Evolutionary conservation across 495 filamentous ascomycete species (phyloP).

Genomic region (Saxispiralis lemnorum): DNA sequence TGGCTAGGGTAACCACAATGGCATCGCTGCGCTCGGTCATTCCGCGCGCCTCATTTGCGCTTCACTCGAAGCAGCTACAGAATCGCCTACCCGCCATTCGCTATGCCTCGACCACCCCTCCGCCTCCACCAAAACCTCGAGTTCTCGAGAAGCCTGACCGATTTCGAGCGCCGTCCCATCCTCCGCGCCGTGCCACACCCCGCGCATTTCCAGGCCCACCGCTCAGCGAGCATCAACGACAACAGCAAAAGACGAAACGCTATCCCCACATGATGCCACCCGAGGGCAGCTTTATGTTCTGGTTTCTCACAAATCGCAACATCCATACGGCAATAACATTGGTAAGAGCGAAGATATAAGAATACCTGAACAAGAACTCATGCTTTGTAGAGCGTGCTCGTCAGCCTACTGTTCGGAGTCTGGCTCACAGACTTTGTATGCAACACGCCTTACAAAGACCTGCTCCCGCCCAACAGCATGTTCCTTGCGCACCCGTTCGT

Average conservation of each 20-base stretch:
- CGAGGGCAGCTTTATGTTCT: slow-evolving; percentile 52
- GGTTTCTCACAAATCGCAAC: slow-evolving; percentile 51
- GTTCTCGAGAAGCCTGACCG: slow-evolving; percentile 62
- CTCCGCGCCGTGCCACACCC: slow-evolving; percentile 33
- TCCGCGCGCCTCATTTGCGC: slow-evolving; percentile 1
- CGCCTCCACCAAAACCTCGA: slow-evolving; percentile 31
- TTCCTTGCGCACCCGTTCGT: slow-evolving; percentile 45
- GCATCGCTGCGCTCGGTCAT: slow-evolving; percentile 1
- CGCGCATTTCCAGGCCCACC: slow-evolving; percentile 45
- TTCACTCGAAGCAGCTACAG: slow-evolving; percentile 11
- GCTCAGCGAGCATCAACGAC: slow-evolving; percentile 35
- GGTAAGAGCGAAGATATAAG: slow-evolving; percentile 31
- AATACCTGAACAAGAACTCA: neutral
- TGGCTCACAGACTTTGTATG: slow-evolving; percentile 52
- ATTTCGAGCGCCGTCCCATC: slow-evolving; percentile 76
- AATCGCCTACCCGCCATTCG: slow-evolving; percentile 9
- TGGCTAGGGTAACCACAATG: slow-evolving; percentile 7
- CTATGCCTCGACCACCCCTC: slow-evolving; percentile 11
- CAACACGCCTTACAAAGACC: slow-evolving; percentile 51
- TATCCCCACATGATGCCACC: slow-evolving; percentile 75
- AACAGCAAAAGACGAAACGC: slow-evolving; percentile 41
- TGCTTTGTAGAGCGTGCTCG: slow-evolving; percentile 41
- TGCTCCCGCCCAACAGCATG: slow-evolving; percentile 45
- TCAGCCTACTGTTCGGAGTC: slow-evolving; percentile 46
- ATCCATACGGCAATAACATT: slow-evolving; percentile 67